Evolutionary conservation across 2,329 filamentous ascomycete genomes (phyloP).

Genomic region (Lecanoromycetidae sp.): DNA sequence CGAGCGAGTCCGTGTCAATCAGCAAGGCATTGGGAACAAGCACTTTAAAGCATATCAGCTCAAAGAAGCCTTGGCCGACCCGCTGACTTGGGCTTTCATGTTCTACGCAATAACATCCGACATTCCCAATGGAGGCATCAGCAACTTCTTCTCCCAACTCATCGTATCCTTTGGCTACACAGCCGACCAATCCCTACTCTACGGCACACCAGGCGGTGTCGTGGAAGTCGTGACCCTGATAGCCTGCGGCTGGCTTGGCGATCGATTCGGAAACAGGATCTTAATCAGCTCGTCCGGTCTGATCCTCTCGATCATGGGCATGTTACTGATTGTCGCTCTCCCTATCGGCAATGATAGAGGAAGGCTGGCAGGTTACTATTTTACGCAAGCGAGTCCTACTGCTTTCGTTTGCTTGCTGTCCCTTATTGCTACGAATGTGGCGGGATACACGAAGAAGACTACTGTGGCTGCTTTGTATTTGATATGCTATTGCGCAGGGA

Average conservation of each 20-base stretch:
- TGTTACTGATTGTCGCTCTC: slow-evolving; percentile 52
- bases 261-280: slow-evolving; percentile 45
- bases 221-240: slow-evolving; percentile 51
- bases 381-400: slow-evolving; percentile 48
- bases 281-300: slow-evolving; percentile 44
- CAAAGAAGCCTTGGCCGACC: slow-evolving; percentile 45
- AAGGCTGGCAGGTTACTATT: slow-evolving; percentile 52
- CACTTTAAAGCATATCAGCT: slow-evolving; percentile 58
- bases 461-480: slow-evolving; percentile 39
- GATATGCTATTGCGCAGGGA: slow-evolving; percentile 40
- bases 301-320: slow-evolving; percentile 43
- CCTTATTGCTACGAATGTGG: slow-evolving; percentile 50
- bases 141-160: slow-evolving; percentile 50
- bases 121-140: slow-evolving; percentile 48
- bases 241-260: slow-evolving; percentile 44
- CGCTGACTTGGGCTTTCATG: slow-evolving; percentile 48
- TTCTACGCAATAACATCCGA: slow-evolving; percentile 45
- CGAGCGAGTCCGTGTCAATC: slow-evolving; percentile 60
- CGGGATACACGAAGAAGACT: slow-evolving; percentile 43
- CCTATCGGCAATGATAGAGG: slow-evolving; percentile 46
- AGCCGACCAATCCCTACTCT: slow-evolving; percentile 48
- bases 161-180: slow-evolving; percentile 56
- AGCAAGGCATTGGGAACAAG: slow-evolving; percentile 61
- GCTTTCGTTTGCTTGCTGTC: slow-evolving; percentile 53
- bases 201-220: slow-evolving; percentile 53